Percentiles rank a stretch among this genome's conserved stretches.
phyloP scores from a whole-genome alignment of 768 basidiomycete species.

The Nidularia pulvinata region DNA sequence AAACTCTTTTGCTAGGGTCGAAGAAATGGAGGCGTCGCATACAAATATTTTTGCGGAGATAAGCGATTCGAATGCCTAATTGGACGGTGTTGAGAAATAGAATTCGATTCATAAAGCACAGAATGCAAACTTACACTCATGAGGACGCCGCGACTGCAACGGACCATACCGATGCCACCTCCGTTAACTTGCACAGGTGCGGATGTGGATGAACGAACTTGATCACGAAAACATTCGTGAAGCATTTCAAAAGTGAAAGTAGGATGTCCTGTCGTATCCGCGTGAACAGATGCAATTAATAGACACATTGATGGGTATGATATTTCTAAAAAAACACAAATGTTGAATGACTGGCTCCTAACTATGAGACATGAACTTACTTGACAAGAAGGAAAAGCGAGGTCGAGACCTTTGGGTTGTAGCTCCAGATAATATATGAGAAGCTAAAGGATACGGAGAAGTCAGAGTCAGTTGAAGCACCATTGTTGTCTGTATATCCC shows the following conservation, averaged over 20 bases:
- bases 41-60: constrained; percentile 56
- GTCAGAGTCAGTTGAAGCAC: constrained; percentile 44
- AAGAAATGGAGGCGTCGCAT: constrained; percentile 42
- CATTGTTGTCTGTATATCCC: constrained; percentile 33
- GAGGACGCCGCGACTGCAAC: constrained; percentile 63
- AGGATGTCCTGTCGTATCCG: constrained; percentile 73
- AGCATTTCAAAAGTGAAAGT: constrained; percentile 93
- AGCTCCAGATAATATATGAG: constrained; percentile 39
- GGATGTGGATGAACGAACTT: constrained; percentile 68
- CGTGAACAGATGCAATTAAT: constrained; percentile 83
- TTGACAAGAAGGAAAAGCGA: constrained; percentile 47
- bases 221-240: constrained; percentile 74
- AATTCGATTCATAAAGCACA: neutral
- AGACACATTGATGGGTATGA: constrained; percentile 82
- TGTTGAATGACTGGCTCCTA: neutral
- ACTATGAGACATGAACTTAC: constrained; percentile 32
- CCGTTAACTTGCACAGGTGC: constrained; percentile 79
- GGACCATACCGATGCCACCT: constrained; percentile 74
- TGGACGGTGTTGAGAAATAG: neutral
- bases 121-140: constrained; percentile 50
- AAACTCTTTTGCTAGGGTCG: constrained; percentile 65
- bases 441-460: constrained; percentile 53
- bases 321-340: constrained; percentile 41
- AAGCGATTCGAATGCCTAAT: constrained; percentile 79
- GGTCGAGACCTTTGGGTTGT: constrained; percentile 56